Percentiles rank a stretch among this genome's conserved stretches.
phyloP scores from a whole-genome alignment of 2,329 filamentous ascomycete genomes.

The Onygenales sp. region DNA sequence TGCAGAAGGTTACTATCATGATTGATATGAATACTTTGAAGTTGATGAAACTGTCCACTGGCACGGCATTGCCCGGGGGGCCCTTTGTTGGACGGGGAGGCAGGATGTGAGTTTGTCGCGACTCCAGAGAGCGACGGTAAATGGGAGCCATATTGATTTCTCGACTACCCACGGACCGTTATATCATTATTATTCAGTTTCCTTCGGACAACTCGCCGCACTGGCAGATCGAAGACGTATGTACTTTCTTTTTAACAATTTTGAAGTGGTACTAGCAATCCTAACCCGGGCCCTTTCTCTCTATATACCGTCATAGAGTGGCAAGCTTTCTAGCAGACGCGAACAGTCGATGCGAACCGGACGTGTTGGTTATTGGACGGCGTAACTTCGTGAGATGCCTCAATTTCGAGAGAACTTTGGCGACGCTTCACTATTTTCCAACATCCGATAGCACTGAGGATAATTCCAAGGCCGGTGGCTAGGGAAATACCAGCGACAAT shows the following conservation, averaged over 20 bases:
- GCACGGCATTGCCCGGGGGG: slow-evolving; percentile 14
- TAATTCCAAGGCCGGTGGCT: no score
- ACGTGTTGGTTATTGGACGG: slow-evolving; percentile 1
- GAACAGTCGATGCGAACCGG: slow-evolving; percentile 7
- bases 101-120: slow-evolving; percentile 11
- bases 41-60: slow-evolving; percentile 19
- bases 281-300: background rate
- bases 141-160: slow-evolving; percentile 10
- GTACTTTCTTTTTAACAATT: background rate
- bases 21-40: slow-evolving; percentile 23
- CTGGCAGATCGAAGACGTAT: background rate
- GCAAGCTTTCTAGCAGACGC: background rate
- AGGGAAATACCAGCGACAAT: no score
- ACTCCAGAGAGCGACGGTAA: background rate
- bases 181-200: background rate
- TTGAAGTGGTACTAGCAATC: background rate
- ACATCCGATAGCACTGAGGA: background rate
- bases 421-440: slow-evolving; percentile 1
- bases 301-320: background rate
- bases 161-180: background rate
- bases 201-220: background rate
- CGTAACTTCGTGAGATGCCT: background rate
- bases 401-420: background rate
- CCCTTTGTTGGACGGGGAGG: slow-evolving; percentile 18
- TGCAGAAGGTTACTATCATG: slow-evolving; percentile 26